Conservation (phyloP, 345 rosid genomes). For the Trapa bicornis region DNA sequence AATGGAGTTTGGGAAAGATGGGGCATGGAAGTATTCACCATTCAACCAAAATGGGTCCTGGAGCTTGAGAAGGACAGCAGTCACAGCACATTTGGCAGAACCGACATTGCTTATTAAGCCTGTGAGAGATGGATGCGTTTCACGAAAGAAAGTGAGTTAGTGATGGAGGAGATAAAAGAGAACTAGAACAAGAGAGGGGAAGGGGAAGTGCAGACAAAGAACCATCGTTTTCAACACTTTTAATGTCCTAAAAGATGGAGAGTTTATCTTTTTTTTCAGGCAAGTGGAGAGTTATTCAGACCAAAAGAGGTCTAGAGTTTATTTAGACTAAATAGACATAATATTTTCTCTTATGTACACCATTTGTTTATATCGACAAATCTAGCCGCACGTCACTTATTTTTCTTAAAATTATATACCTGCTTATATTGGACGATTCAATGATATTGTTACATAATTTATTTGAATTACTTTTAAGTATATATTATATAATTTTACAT, state of each 20-base stretch:
- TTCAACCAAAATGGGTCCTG: background rate
- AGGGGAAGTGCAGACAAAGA: constrained; percentile 22
- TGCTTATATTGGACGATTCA: no score
- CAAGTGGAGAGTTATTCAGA: no score
- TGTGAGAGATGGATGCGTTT: background rate
- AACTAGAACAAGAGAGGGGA: background rate
- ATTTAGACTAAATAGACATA: no score
- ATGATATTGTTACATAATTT: no score
- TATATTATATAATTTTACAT: no score
- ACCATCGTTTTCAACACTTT: constrained; percentile 13
- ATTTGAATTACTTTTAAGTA: no score
- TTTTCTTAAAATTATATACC: no score
- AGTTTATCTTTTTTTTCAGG: no score
- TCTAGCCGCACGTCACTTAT: no score
- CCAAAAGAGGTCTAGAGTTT: no score
- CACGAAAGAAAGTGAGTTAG: background rate
- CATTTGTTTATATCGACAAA: no score
- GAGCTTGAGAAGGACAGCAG: background rate
- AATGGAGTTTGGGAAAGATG: background rate
- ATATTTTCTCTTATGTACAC: no score
- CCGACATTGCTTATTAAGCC: background rate
- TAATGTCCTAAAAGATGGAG: background rate
- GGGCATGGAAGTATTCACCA: background rate
- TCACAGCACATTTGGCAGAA: background rate
- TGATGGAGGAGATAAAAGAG: constrained; percentile 3